phyloP scores from a whole-genome alignment of 2,329 filamentous ascomycete species.

The Penicillium frequentans region DNA sequence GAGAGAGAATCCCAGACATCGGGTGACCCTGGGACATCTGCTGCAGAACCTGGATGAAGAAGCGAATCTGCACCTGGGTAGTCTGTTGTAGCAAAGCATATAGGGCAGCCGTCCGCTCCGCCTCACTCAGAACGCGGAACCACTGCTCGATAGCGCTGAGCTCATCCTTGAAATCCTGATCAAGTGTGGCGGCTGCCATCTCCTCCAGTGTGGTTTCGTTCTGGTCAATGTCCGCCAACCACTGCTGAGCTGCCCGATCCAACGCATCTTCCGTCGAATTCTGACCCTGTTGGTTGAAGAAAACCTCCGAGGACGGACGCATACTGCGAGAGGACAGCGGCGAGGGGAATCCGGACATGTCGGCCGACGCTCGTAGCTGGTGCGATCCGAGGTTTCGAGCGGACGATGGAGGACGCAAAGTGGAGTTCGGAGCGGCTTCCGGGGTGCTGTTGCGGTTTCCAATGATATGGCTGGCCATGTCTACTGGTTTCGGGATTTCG shows the following conservation, averaged over 20 bases:
- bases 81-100: conserved; percentile 97
- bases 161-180: conserved; percentile 99
- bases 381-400: conserved; percentile 76
- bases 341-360: conserved; percentile 82
- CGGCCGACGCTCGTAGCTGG: conserved; percentile 89
- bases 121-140: conserved; percentile 96
- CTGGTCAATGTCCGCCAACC: conserved; percentile 98
- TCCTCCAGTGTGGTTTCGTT: conserved; percentile 98
- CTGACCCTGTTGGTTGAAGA: conserved; percentile 75
- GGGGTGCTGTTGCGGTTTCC: conserved; percentile 96
- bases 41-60: conserved; percentile 98
- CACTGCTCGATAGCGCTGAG: conserved; percentile 98
- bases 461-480: conserved; percentile 65
- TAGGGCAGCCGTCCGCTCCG: conserved; percentile 89
- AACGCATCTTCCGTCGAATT: conserved; percentile 76
- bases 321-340: conserved; percentile 74
- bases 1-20: conserved; percentile 92
- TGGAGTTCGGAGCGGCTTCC: conserved; percentile 73
- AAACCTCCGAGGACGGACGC: conserved; percentile 90
- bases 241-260: conserved; percentile 94
- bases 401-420: conserved; percentile 80
- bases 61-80: conserved; percentile 96
- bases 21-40: conserved; percentile 99
- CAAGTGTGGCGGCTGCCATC: conserved; percentile 97
- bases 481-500: conserved; percentile 13